phyloP scores from a whole-genome alignment of 768 basidiomycete species.

The Dioszegia aurantiaca region DNA sequence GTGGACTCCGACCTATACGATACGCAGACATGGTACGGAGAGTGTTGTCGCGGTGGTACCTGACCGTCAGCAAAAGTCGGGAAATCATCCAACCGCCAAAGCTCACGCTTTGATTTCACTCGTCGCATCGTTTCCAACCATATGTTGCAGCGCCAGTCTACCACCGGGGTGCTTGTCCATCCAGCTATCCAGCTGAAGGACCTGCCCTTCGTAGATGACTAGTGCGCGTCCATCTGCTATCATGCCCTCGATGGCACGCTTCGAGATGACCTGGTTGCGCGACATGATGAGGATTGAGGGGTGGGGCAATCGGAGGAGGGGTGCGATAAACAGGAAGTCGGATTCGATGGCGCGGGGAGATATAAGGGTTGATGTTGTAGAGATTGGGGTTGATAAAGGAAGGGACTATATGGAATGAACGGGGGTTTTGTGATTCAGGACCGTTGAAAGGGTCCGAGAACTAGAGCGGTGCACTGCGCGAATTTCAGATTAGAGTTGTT shows the following conservation, averaged over 20 bases:
- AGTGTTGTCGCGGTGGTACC: slow-evolving; percentile 9
- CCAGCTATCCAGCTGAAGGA: slow-evolving; percentile 10
- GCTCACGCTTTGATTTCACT: slow-evolving; percentile 17
- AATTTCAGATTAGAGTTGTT: too few species aligned
- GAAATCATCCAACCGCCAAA: background rate
- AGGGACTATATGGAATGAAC: too few species aligned
- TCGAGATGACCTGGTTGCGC: slow-evolving; percentile 5
- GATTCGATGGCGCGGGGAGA: background rate
- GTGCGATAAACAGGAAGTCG: background rate
- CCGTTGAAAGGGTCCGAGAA: too few species aligned
- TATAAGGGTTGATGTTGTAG: too few species aligned
- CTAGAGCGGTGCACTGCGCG: too few species aligned
- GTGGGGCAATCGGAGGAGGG: background rate
- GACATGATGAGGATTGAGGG: slow-evolving; percentile 1
- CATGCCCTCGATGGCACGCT: slow-evolving; percentile 13
- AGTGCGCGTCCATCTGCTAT: slow-evolving; percentile 5
- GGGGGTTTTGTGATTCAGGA: too few species aligned
- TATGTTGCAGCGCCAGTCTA: slow-evolving; percentile 7
- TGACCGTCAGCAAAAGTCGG: background rate
- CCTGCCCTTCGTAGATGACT: slow-evolving; percentile 12
- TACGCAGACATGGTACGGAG: slow-evolving; percentile 10
- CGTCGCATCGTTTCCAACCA: slow-evolving; percentile 14
- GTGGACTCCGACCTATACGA: slow-evolving; percentile 1
- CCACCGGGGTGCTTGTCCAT: slow-evolving; percentile 15
- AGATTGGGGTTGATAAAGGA: too few species aligned